phyloP scores from a whole-genome alignment of 345 rosid genomes.

The Rhodomyrtus tomentosa region DNA sequence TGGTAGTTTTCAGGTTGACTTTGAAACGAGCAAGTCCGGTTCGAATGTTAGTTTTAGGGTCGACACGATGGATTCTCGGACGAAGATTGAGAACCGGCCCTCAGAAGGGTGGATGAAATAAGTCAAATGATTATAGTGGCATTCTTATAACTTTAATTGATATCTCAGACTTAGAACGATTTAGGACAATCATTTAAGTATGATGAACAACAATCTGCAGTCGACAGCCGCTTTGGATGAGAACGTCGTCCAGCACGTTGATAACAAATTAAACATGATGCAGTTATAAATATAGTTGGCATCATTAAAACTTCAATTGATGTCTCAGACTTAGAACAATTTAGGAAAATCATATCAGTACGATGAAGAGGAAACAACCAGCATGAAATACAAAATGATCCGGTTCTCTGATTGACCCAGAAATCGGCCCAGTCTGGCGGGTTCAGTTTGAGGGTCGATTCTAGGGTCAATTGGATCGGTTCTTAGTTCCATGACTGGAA shows the following conservation, averaged over 20 bases:
- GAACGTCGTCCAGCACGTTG: neutral
- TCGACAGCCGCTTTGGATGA: neutral
- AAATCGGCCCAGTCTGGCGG: too few species aligned
- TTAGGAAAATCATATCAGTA: neutral
- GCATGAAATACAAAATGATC: too few species aligned
- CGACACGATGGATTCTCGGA: neutral
- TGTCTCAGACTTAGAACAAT: neutral
- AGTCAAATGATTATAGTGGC: neutral
- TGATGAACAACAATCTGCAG: neutral
- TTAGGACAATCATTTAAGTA: too few species aligned
- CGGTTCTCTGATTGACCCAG: too few species aligned
- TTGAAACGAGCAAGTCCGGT: neutral
- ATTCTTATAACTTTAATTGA: too few species aligned
- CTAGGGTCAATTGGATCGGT: too few species aligned
- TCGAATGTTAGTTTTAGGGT: accelerated
- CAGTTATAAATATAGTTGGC: neutral
- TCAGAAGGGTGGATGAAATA: neutral
- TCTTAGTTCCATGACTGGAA: too few species aligned
- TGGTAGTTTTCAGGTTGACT: too few species aligned
- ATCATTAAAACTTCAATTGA: neutral
- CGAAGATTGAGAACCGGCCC: too few species aligned
- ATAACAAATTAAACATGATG: neutral
- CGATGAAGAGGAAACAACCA: too few species aligned
- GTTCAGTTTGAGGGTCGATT: too few species aligned
- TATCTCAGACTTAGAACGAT: too few species aligned